These are phyloP conservation scores for Graphilbum fragrans DNA, from an alignment of 2,329 filamentous ascomycete species.

Conservation along the genomic window DNA sequence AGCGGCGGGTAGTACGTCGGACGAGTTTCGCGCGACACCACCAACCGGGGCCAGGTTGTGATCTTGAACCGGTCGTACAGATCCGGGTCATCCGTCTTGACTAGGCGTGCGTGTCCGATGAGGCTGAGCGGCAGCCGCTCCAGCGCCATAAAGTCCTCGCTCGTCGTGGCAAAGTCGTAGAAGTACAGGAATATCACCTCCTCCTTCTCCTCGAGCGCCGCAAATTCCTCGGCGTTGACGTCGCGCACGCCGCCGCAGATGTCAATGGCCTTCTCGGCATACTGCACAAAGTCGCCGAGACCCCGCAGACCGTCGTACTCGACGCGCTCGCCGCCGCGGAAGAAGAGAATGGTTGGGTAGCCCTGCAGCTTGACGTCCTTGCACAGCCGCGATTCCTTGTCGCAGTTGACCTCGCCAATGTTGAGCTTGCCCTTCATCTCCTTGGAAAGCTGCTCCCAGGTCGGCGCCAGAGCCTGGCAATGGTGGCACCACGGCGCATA, in stretches of 20 bases:
- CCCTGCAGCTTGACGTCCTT: slow-evolving; percentile 72
- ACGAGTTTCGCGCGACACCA: slow-evolving; percentile 81
- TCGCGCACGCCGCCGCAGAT: slow-evolving; percentile 66
- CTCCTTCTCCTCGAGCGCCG: slow-evolving; percentile 78
- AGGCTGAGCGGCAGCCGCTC: slow-evolving; percentile 78
- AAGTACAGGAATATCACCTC: slow-evolving; percentile 97
- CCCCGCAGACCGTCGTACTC: slow-evolving; percentile 90
- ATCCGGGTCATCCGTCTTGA: slow-evolving; percentile 73
- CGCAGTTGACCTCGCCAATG: slow-evolving; percentile 92
- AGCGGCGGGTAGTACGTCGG: slow-evolving; percentile 83
- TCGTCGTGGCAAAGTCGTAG: slow-evolving; percentile 89
- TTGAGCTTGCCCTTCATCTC: slow-evolving; percentile 86
- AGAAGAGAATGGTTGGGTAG: slow-evolving; percentile 87
- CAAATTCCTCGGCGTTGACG: slow-evolving; percentile 64
- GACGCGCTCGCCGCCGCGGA: slow-evolving; percentile 80
- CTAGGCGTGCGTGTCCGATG: slow-evolving; percentile 82
- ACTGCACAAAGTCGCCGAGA: slow-evolving; percentile 78
- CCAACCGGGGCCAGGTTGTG: slow-evolving; percentile 85
- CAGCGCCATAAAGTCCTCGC: slow-evolving; percentile 80
- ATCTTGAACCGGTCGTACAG: slow-evolving; percentile 84
- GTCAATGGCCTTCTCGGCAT: slow-evolving; percentile 75
- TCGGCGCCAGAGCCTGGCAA: slow-evolving; percentile 84
- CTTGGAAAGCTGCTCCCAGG: slow-evolving; percentile 79
- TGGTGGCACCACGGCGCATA: slow-evolving; percentile 96
- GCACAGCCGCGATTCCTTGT: slow-evolving; percentile 74